These are phyloP conservation scores for Aureobasidium zeae DNA, from an alignment of 2,329 filamentous ascomycete genomes.

Conservation along the genomic window DNA sequence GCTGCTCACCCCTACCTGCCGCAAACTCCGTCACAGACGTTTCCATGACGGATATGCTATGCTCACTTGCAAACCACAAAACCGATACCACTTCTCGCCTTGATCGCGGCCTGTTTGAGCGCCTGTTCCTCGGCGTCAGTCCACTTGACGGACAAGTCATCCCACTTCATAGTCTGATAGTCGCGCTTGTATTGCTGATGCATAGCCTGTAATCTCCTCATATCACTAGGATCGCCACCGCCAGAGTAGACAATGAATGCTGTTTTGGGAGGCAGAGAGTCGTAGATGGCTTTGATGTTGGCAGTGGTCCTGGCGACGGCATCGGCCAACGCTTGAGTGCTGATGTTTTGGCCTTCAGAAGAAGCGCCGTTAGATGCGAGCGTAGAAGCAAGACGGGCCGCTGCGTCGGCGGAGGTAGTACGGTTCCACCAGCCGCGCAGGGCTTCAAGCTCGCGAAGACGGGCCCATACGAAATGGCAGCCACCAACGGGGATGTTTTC, in stretches of 20 bases:
- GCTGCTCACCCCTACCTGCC: too few relatives aligned
- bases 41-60: too few relatives aligned
- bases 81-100: conserved; percentile 49
- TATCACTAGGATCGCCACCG: conserved; percentile 52
- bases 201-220: conserved; percentile 47
- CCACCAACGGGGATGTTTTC: conserved; percentile 41
- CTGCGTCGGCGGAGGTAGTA: conserved; percentile 34
- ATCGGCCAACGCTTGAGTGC: conserved; percentile 30
- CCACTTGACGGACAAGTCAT: conserved; percentile 54
- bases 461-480: conserved; percentile 55
- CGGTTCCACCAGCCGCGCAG: conserved; percentile 52
- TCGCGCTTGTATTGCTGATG: conserved; percentile 49
- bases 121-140: conserved; percentile 55
- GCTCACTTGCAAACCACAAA: conserved; percentile 38
- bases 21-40: too few relatives aligned
- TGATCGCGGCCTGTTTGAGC: conserved; percentile 46
- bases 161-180: conserved; percentile 52
- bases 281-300: conserved; percentile 45
- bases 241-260: conserved; percentile 55
- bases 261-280: conserved; percentile 49
- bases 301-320: conserved; percentile 43
- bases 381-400: conserved; percentile 24
- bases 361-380: conserved; percentile 7
- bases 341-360: conserved; percentile 2
- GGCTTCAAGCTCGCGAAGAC: conserved; percentile 52